Base-by-base conservation (phyloP, 2,329 filamentous ascomycete species). In the Aspergillaceae sp. region DNA sequence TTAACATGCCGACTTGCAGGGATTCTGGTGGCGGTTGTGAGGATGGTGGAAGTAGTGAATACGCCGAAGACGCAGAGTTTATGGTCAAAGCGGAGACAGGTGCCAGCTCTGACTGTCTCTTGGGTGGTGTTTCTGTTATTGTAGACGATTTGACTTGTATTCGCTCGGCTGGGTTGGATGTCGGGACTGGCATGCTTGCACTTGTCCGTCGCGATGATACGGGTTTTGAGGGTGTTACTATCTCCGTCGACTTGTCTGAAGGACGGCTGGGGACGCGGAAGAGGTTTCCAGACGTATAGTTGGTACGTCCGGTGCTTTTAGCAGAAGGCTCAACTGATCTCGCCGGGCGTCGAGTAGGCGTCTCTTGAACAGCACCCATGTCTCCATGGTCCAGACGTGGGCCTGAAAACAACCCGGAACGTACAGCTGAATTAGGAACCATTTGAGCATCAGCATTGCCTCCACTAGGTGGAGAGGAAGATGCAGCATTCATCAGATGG, bases 341-440 rank as follows among this genome's bases (percentile, higher is more conserved):
- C 2, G 59, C 50, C 7, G 60, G 48, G 3, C 63, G 64, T 4
- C 65, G 62, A 2, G 66, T 63, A 1, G 70, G 70, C 1, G 70
- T 72, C 48, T 70, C 68, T 41, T 70, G 61, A 28, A 67, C 53
- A 7, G 55, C 49, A 7, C 54, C 55, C 19, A 48, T 49, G 33
- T 54, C 51, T 37, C 36, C 36, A 27, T 11, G 27, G 3, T 4
- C 26, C 8, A 19, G 19, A 19, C 19, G 19, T 19, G 19, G 19
- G 19, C 7, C 19, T 4, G 36, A 38, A 19, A 38, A 38, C 36
- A 40, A 57, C 54, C 49, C 57, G 36, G 63, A 54, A 8, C 62
- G 58, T 32, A 57, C 48, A 29, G 51, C 51, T 4, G 66, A 68
- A 3, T 56, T 63, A 7, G 64, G 65, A 7, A 67, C 53, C 41